Evolutionary conservation across 169 alveolate genomes (phyloP), one percentile per base, ranked within the genome.

Genomic region (Plasmodium coatneyi): DNA sequence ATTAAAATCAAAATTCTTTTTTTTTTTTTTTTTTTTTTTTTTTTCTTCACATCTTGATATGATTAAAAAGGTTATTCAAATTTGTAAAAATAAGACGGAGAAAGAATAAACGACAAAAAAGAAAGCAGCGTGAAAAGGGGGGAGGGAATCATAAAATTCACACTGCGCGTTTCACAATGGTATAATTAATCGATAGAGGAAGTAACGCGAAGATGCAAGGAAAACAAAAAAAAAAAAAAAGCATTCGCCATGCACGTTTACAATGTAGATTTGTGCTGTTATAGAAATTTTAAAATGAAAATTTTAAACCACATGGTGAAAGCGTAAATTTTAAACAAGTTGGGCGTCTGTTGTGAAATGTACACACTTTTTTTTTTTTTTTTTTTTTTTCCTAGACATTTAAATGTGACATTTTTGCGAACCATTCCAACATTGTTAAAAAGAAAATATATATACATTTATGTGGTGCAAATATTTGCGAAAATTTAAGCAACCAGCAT

Each of bases 211-310:
- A 41, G 56, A 1, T 36, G 34, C 22, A 79, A 41, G 34, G 72
- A 14, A 79, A 41, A 79, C 28, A 79, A 36, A 76, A 2, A 39
- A 39, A 39, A 79, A n/a, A 79, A 79, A 79, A 79, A 79, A 79
- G 60, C 43, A 79, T 79, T 79, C 14, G 30, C 70, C 46, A 32
- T 81, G 36, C 70, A 54, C 43, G 30, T 81, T 54, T 81, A 12
- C 39, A 81, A 81, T 30, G 54, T 56, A 81, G 89, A 54, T 56
- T 81, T 81, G 89, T 81, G 79, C 89, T 81, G 89, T 52, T 81
- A 54, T 54, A 81, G 89, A 81, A 81, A 81, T 36, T 81, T 28
- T 81, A 36, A 52, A 81, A 81, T 16, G 34, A 32, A 60, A 81
- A 81, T 22, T 81, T 81, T 32, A 81, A 81, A 56, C 43, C 71